Conservation (phyloP, 352 stramenopile genomes). For the Globisporangium okanoganense region DNA sequence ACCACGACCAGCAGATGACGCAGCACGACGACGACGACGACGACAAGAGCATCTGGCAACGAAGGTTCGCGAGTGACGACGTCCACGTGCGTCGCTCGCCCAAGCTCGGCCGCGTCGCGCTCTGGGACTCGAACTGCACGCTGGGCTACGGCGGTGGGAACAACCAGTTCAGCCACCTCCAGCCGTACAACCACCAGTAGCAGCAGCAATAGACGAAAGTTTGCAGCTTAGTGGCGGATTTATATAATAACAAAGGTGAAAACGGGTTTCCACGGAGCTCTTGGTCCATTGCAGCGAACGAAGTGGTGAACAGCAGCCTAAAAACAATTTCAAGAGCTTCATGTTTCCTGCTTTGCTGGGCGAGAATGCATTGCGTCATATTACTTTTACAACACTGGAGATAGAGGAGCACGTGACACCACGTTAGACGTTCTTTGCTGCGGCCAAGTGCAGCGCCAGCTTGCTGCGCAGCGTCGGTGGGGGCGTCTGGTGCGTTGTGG, state of each 20-base stretch:
- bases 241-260: no score
- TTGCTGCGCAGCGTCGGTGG: constrained; percentile 38
- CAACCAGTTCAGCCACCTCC: constrained; percentile 27
- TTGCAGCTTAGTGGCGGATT: not conserved
- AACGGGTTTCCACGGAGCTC: no score
- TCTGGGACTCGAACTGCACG: constrained; percentile 24
- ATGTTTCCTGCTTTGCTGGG: not conserved
- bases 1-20: constrained; percentile 3
- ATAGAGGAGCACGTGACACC: not conserved
- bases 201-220: not conserved
- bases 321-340: no score
- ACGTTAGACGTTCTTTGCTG: constrained; percentile 34
- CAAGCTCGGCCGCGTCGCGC: constrained; percentile 33
- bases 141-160: not conserved
- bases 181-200: constrained; percentile 24
- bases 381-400: not conserved
- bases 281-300: no score
- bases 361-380: not conserved
- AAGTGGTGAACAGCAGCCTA: no score
- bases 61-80: constrained; percentile 18
- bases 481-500: constrained; percentile 5
- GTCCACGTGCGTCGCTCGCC: constrained; percentile 19
- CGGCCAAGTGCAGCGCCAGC: constrained; percentile 34
- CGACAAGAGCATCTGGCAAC: constrained; percentile 31
- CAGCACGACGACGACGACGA: constrained; percentile 1